Conservation (phyloP, 805 yeast genomes). For the Yamadazyma olivae region DNA sequence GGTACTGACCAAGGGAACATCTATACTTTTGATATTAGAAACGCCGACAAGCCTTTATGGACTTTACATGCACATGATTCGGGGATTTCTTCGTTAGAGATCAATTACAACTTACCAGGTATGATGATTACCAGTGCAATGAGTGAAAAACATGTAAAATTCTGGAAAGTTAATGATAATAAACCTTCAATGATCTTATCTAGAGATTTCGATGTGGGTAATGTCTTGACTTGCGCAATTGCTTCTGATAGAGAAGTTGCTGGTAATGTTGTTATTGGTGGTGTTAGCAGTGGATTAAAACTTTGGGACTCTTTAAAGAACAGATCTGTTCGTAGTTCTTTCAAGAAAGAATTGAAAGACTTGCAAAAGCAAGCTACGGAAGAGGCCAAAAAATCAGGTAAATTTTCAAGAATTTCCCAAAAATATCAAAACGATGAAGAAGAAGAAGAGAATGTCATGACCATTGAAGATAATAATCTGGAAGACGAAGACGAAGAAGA, state of each 20-base stretch:
- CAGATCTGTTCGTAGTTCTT: constrained; percentile 67
- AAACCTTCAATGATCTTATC: constrained; percentile 83
- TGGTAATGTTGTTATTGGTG: constrained; percentile 84
- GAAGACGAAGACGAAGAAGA: constrained; percentile 45
- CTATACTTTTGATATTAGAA: constrained; percentile 83
- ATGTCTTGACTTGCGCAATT: constrained; percentile 77
- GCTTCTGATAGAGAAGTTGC: constrained; percentile 85
- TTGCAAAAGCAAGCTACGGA: constrained; percentile 57
- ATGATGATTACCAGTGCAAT: constrained; percentile 83
- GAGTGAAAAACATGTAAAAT: constrained; percentile 82
- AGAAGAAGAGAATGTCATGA: constrained; percentile 51
- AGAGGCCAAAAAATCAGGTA: constrained; percentile 53
- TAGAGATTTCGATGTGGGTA: constrained; percentile 92
- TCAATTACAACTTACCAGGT: constrained; percentile 65
- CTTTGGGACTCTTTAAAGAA: constrained; percentile 92
- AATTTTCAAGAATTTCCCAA: constrained; percentile 71
- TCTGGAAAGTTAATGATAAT: constrained; percentile 71
- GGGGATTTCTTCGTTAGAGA: constrained; percentile 79
- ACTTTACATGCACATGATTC: constrained; percentile 96
- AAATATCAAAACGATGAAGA: constrained; percentile 52
- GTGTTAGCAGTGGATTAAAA: constrained; percentile 78
- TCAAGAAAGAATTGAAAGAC: constrained; percentile 54
- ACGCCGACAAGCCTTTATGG: constrained; percentile 74
- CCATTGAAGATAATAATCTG: constrained; percentile 57
- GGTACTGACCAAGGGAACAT: constrained; percentile 92